These are phyloP conservation scores for Macroventuria anomochaeta DNA, from an alignment of 2,329 filamentous ascomycete genomes.

Conservation along the genomic window DNA sequence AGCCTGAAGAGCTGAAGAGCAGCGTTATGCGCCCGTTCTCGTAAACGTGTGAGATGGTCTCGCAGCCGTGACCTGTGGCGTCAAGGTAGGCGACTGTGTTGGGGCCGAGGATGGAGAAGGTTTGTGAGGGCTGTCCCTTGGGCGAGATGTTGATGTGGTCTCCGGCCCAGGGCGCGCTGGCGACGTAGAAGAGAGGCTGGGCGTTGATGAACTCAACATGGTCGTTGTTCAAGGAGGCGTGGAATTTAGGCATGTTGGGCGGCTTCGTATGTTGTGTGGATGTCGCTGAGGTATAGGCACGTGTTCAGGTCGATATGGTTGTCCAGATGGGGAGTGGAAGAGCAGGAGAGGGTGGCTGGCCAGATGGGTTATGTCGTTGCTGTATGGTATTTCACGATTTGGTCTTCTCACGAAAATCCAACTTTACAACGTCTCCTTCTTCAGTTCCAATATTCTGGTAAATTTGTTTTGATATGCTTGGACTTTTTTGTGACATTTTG, in stretches of 20 bases:
- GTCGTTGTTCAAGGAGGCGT: conserved; percentile 60
- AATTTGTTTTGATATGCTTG: neutral
- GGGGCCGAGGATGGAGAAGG: conserved; percentile 65
- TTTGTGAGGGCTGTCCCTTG: conserved; percentile 70
- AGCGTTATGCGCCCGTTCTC: conserved; percentile 78
- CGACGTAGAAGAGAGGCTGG: conserved; percentile 78
- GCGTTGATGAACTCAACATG: conserved; percentile 68
- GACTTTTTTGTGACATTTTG: conserved; percentile 12
- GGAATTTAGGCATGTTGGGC: conserved; percentile 65
- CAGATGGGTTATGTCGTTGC: neutral
- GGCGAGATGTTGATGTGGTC: conserved; percentile 78
- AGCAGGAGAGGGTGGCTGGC: neutral
- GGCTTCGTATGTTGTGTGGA: neutral
- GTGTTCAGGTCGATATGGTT: neutral
- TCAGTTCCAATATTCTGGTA: neutral
- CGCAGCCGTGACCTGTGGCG: conserved; percentile 74
- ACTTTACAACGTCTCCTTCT: neutral
- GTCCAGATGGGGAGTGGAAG: neutral
- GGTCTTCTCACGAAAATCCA: too few relatives aligned
- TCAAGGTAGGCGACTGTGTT: conserved; percentile 74
- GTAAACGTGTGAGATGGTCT: conserved; percentile 77
- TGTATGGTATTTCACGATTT: neutral
- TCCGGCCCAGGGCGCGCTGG: conserved; percentile 71
- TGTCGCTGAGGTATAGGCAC: neutral
- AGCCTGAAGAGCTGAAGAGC: conserved; percentile 73